Base-by-base conservation (phyloP, 139 green algal species). In the Auxenochlorella pyrenoidosa region DNA sequence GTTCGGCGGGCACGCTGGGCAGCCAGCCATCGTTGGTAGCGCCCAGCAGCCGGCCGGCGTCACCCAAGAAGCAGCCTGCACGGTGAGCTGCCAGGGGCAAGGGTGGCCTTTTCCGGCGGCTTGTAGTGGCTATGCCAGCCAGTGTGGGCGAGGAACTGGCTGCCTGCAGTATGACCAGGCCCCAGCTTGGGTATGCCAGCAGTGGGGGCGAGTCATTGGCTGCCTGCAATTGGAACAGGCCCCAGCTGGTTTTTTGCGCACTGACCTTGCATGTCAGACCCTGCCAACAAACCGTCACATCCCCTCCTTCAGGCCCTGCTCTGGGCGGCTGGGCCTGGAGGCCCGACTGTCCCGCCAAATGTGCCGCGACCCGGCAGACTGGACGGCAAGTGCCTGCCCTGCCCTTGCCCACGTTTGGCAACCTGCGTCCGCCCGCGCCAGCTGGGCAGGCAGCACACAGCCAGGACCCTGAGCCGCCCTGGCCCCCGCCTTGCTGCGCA, bases 41-140 rank as follows among this genome's bases (percentile, higher is more conserved):
- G 0, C 47, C 43, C 28, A 63, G 75, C 80, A 85, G 63, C 80
- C 80, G 80, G 16, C 80, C 80, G 34, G 80, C 80, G 1, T 85
- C 80, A 26, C 80, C 59, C 5, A 22, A 59, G 28, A 75, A 60
- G 60, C 40, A 63, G 80, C 80, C 79, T 22, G 51, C 79, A 41
- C 36, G 79, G 79, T 84, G 51, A 30, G 78, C 16, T 22, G 13
- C n/a, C 8, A 12, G 47, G 47, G 8, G n/a, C n/a, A n/a, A n/a
- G n/a, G n/a, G n/a, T n/a, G n/a, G n/a, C 47, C 47, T 54, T 10
- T 6, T 10, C 47, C 8, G 47, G 8, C 47, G 10, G 47, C 6
- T 54, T 18, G 47, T 54, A 10, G 47, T 54, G 47, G 6, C 47
- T 10, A 54, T 54, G 47, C 47, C 6, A 54, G 47, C n/a, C 47